Conservation (phyloP, 1,139 yeast genomes). For the Lodderomyces margitis region DNA sequence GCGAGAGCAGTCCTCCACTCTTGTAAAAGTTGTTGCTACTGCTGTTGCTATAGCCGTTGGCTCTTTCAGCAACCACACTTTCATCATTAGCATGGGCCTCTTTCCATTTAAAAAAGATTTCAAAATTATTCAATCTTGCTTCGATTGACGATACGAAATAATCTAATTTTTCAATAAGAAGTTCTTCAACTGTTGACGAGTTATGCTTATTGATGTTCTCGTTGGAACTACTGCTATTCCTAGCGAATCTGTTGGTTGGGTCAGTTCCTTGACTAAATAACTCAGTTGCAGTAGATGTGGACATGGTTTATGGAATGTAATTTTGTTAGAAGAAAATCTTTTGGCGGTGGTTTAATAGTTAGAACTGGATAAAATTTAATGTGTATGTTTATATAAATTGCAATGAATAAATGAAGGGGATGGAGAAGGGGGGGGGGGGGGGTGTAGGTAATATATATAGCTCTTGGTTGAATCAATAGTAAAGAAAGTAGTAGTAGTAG, state of each 20-base stretch:
- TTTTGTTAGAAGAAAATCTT: no score
- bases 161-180: constrained; percentile 51
- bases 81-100: background rate
- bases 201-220: background rate
- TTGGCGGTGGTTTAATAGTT: no score
- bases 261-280: background rate
- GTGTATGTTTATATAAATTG: no score
- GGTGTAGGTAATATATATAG: no score
- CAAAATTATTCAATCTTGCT: constrained; percentile 49
- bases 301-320: no score
- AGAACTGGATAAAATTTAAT: no score
- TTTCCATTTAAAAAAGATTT: constrained; percentile 43
- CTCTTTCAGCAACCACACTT: constrained; percentile 14
- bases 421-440: no score
- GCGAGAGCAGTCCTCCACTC: background rate
- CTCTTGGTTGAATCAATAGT: no score
- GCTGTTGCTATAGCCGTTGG: background rate
- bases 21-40: background rate
- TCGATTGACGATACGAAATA: constrained; percentile 54
- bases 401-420: no score
- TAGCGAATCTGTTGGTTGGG: background rate
- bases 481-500: no score
- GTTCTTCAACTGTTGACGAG: constrained; percentile 36
- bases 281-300: background rate
- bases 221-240: no score